These are phyloP conservation scores for Glarea lozoyensis DNA, from an alignment of 495 filamentous ascomycete genomes.

Conservation along the genomic window DNA sequence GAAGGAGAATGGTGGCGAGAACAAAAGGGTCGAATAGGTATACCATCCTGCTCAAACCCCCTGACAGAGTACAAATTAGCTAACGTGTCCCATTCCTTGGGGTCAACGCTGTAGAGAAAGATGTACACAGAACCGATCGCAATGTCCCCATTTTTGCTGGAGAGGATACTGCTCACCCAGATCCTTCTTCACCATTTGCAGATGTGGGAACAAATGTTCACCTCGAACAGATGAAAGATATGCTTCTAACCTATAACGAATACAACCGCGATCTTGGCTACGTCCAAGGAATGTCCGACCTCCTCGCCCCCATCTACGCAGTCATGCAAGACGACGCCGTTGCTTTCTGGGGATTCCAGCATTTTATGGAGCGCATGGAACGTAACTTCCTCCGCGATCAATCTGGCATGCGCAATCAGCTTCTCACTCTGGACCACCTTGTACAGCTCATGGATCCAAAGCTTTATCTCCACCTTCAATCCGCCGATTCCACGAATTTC, in stretches of 20 bases:
- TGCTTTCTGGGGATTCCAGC: constrained; percentile 94
- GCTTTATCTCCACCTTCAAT: constrained; percentile 82
- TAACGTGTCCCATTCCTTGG: constrained; percentile 26
- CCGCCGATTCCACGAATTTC: constrained; percentile 91
- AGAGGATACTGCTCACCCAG: constrained; percentile 96
- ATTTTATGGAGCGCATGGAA: constrained; percentile 96
- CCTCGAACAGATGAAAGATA: constrained; percentile 97
- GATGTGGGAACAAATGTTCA: constrained; percentile 91
- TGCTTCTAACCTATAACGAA: constrained; percentile 97
- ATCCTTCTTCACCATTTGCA: constrained; percentile 92
- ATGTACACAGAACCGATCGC: constrained; percentile 94
- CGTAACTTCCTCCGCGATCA: constrained; percentile 96
- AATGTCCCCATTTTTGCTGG: constrained; percentile 88
- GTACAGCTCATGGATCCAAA: constrained; percentile 95
- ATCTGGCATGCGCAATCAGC: constrained; percentile 86
- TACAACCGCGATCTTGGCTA: constrained; percentile 90
- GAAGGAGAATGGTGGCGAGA: constrained; percentile 93
- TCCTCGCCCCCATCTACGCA: constrained; percentile 91
- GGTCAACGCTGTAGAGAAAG: constrained; percentile 66
- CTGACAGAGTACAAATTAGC: constrained; percentile 6
- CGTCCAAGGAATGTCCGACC: constrained; percentile 97
- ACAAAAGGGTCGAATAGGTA: constrained; percentile 89
- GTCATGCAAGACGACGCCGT: constrained; percentile 95
- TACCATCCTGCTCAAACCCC: constrained; percentile 20
- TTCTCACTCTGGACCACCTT: constrained; percentile 83